Conservation (phyloP, 768 basidiomycete species). For the Phanerochaete sordida region DNA sequence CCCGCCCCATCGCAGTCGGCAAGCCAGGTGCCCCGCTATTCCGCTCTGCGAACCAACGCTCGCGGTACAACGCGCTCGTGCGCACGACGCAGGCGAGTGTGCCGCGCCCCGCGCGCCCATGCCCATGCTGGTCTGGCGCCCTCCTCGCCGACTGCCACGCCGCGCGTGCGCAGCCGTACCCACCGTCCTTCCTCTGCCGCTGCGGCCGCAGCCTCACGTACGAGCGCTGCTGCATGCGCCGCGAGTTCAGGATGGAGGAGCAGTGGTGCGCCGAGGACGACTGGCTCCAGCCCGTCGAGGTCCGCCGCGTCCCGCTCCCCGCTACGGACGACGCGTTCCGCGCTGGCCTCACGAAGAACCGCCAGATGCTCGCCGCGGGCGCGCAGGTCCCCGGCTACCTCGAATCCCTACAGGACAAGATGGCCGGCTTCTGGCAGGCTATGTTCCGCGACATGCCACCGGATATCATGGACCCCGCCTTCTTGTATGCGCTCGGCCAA, state of each 20-base stretch:
- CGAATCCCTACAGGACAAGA: no score
- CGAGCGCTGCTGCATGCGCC: conserved; percentile 19
- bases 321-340: background rate
- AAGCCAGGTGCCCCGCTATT: background rate
- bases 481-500: conserved; percentile 7
- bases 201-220: conserved; percentile 20
- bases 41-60: background rate
- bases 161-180: conserved; percentile 13
- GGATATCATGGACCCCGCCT: background rate
- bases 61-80: background rate
- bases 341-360: no score
- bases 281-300: conserved; percentile 6
- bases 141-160: conserved; percentile 20
- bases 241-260: conserved; percentile 12
- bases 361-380: no score
- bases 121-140: conserved; percentile 27
- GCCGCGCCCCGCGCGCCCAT: conserved; percentile 18
- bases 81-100: background rate
- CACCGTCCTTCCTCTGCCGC: conserved; percentile 20
- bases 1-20: background rate
- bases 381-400: no score
- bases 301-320: background rate
- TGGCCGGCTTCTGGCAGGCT: no score
- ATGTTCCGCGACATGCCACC: background rate
- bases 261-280: conserved; percentile 15